phyloP scores from a whole-genome alignment of 2,329 filamentous ascomycete genomes.

The Monilinia aucupariae region DNA sequence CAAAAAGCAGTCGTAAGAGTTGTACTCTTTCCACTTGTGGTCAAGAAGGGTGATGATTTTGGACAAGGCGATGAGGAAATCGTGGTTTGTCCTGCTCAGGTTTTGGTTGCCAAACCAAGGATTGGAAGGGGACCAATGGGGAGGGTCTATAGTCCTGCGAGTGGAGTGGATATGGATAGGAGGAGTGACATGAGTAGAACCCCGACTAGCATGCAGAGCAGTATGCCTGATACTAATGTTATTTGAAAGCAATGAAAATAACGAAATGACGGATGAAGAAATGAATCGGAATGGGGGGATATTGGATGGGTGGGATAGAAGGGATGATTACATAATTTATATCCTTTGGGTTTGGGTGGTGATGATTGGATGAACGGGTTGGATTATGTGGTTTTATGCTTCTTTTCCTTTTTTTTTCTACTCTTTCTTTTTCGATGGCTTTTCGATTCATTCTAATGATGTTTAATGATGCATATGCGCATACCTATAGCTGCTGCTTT shows the following conservation, averaged over 20 bases:
- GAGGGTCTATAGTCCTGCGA: constrained; percentile 25
- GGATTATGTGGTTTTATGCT: constrained; percentile 2
- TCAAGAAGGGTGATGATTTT: constrained; percentile 88
- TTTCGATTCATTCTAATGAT: constrained; percentile 9
- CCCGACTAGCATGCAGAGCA: constrained; percentile 33
- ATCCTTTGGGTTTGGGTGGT: constrained; percentile 7
- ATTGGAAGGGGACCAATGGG: constrained; percentile 24
- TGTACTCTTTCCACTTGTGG: constrained; percentile 91
- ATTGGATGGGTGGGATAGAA: neutral
- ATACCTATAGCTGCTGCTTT: neutral
- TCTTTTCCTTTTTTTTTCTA: neutral
- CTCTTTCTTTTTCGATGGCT: neutral
- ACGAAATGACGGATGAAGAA: neutral
- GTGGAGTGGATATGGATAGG: constrained; percentile 18
- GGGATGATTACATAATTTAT: neutral
- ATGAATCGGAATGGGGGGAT: neutral
- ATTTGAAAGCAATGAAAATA: constrained; percentile 21
- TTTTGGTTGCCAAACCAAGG: constrained; percentile 61
- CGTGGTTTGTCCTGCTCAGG: constrained; percentile 91
- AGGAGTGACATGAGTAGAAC: constrained; percentile 21
- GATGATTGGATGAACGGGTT: neutral
- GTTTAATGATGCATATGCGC: constrained; percentile 5
- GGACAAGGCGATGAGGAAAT: constrained; percentile 90
- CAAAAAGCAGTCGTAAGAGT: constrained; percentile 76
- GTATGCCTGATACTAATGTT: constrained; percentile 30